These are phyloP conservation scores for Alternaria consortialis DNA, from an alignment of 2,329 filamentous ascomycete species.

Conservation along the genomic window DNA sequence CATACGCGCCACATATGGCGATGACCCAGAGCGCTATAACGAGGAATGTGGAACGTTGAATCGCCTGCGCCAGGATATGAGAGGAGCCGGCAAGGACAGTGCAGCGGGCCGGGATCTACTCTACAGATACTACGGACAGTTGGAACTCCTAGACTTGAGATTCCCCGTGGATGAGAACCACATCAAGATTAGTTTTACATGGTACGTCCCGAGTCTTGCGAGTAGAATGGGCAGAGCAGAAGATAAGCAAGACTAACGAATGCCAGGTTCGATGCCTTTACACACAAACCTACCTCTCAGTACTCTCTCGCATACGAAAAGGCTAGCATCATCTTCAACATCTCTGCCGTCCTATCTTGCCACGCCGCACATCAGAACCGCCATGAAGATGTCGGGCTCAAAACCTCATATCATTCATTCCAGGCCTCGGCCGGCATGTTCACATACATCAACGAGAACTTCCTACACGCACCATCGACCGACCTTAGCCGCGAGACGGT, in stretches of 20 bases:
- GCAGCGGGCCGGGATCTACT: slow-evolving; percentile 91
- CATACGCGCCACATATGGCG: slow-evolving; percentile 92
- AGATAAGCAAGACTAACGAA: slow-evolving; percentile 27
- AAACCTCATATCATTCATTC: slow-evolving; percentile 97
- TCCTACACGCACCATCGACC: slow-evolving; percentile 94
- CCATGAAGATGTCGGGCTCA: slow-evolving; percentile 89
- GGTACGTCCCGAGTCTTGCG: slow-evolving; percentile 64
- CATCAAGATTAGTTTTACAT: slow-evolving; percentile 98
- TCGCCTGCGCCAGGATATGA: slow-evolving; percentile 95
- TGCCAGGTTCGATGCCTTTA: slow-evolving; percentile 98
- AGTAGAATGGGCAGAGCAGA: neutral
- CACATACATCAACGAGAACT: slow-evolving; percentile 99
- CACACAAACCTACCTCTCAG: slow-evolving; percentile 94
- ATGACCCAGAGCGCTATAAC: slow-evolving; percentile 93
- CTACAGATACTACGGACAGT: slow-evolving; percentile 96
- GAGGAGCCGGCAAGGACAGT: slow-evolving; percentile 95
- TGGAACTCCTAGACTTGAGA: slow-evolving; percentile 90
- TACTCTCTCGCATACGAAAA: slow-evolving; percentile 98
- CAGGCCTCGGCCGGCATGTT: slow-evolving; percentile 99
- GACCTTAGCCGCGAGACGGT: slow-evolving; percentile 95
- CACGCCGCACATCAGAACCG: slow-evolving; percentile 93
- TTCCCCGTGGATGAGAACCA: slow-evolving; percentile 99
- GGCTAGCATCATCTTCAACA: slow-evolving; percentile 99
- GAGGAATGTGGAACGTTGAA: slow-evolving; percentile 96
- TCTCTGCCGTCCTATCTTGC: slow-evolving; percentile 94